Base-by-base conservation (phyloP, 257 asterid genomes). In the Orobanche coerulescens region DNA sequence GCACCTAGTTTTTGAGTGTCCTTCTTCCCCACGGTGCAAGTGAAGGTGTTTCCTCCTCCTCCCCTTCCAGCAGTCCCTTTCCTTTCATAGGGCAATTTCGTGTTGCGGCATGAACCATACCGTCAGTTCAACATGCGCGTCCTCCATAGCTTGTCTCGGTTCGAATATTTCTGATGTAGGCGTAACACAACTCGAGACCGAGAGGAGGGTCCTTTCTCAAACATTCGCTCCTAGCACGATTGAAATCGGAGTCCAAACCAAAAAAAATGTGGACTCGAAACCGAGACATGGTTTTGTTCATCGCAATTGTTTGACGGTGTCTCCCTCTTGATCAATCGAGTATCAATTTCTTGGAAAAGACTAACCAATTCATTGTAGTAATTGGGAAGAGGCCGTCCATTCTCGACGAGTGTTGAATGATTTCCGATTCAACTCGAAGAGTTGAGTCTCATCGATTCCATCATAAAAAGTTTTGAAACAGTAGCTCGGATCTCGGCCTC, bases 221-320 rank as follows among this genome's bases (percentile, higher is more conserved):
- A 7, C 57, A 47, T 26, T 71, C 51, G 0, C 71, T 52, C 23
- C 40, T 61, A 18, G 58, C 75, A 12, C 48, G 63, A 58, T 71
- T 61, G 34, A 63, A 71, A 15, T 56, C 30, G 0, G 31, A 4
- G 11, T 70, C 58, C 24, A 68, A 56, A 10, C 73, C 73, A 25
- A 68, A 12, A 18, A 68, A 68, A 2, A 68, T 68, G 9, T 61
- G 64, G 16, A 69, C 69, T 37, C 33, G 40, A 16, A 51, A 57
- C 22, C 68, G 40, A 0, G 64, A 16, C 58, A 69, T 19, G 1
- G 11, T 3, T 1, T 23, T 31, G 6, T 68, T 44, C 13, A 26
- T 1, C 0, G 18, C 9, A 1, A 68, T n/a, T 0, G 54, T 28
- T 53, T 49, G 15, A 43, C 46, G 2, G 28, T 11, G 12, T 14